phyloP scores from a whole-genome alignment of 179 eudicot species.

The Vitellaria paradoxa region DNA sequence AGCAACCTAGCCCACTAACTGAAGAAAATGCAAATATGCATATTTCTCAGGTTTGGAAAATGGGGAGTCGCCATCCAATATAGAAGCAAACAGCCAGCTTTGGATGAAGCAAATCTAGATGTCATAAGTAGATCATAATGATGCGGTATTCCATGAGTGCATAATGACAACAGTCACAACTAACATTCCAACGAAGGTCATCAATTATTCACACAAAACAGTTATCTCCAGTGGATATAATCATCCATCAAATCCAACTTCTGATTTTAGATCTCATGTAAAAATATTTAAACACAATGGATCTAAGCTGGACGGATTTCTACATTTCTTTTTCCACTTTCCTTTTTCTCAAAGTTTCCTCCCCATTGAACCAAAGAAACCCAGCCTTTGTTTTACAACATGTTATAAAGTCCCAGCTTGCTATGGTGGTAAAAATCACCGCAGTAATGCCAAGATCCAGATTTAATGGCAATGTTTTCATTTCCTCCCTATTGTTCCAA shows the following conservation, averaged over 20 bases:
- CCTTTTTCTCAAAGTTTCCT: background rate
- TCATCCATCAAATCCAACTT: background rate
- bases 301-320: background rate
- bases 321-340: background rate
- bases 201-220: background rate
- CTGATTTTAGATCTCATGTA: background rate
- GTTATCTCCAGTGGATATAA: background rate
- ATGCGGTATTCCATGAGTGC: background rate
- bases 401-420: background rate
- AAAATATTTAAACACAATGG: background rate
- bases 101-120: constrained; percentile 4
- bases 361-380: background rate
- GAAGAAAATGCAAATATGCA: background rate
- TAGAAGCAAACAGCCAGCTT: background rate
- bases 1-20: background rate
- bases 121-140: background rate
- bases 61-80: background rate
- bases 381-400: background rate
- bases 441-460: background rate
- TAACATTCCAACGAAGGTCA: background rate
- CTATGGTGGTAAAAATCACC: background rate
- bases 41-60: background rate
- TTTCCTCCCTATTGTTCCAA: background rate
- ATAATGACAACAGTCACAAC: background rate
- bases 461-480: background rate